Percentiles rank a stretch among this genome's conserved stretches.
phyloP scores from a whole-genome alignment of 371 early-diverging fungal genomes.

The Parasitella parasitica region DNA sequence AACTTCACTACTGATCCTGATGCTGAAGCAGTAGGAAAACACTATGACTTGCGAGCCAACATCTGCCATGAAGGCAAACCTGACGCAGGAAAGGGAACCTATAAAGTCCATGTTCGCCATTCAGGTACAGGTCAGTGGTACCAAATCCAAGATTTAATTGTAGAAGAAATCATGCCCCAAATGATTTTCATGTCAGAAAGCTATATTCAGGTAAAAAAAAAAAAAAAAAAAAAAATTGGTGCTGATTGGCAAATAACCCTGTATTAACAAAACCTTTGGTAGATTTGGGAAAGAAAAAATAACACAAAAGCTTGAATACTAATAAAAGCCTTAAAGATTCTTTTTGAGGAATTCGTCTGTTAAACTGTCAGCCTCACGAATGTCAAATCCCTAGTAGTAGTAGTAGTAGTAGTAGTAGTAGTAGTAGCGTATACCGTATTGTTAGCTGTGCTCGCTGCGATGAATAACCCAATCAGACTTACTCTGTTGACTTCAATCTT shows the following conservation, averaged over 20 bases:
- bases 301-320: background rate
- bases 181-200: constrained; percentile 93
- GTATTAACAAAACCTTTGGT: too few relatives aligned
- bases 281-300: constrained; percentile 31
- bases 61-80: constrained; percentile 90
- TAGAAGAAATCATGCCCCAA: constrained; percentile 92
- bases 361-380: constrained; percentile 56
- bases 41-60: constrained; percentile 91
- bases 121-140: constrained; percentile 91
- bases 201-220: constrained; percentile 92
- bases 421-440: too few relatives aligned
- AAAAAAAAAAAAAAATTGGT: too few relatives aligned
- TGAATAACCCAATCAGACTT: constrained; percentile 15
- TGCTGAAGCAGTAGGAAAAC: constrained; percentile 46
- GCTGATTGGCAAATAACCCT: too few relatives aligned
- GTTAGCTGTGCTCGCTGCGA: too few relatives aligned
- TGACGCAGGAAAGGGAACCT: constrained; percentile 67
- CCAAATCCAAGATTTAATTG: constrained; percentile 90
- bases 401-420: constrained; percentile 16
- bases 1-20: constrained; percentile 59
- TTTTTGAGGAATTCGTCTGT: constrained; percentile 54
- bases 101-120: constrained; percentile 82
- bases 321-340: constrained; percentile 9
- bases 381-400: constrained; percentile 45
- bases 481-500: constrained; percentile 54